Evolutionary conservation across 2,329 filamentous ascomycete species (phyloP).

Genomic region (Exophiala xenobiotica): DNA sequence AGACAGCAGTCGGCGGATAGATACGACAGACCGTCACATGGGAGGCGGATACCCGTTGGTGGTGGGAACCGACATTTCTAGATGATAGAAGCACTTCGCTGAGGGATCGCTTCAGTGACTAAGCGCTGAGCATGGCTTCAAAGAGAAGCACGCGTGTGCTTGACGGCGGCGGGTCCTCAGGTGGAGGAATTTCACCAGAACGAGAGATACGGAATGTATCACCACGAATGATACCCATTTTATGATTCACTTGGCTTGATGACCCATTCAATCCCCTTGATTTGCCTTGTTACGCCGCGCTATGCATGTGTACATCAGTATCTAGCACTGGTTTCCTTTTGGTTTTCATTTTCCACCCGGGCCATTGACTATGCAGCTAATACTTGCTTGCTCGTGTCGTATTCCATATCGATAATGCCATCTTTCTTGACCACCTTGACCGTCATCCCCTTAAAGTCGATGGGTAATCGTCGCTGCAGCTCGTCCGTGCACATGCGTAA

Average conservation of each 20-base stretch:
- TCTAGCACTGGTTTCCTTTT: neutral
- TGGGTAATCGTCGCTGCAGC: slow-evolving; percentile 91
- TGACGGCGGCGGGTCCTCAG: no score
- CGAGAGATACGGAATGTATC: no score
- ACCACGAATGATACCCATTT: slow-evolving; percentile 6
- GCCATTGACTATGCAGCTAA: slow-evolving; percentile 41
- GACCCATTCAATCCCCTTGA: neutral
- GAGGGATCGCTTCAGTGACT: neutral
- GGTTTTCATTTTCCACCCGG: neutral
- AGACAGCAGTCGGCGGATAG: neutral
- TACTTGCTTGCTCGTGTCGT: slow-evolving; percentile 71
- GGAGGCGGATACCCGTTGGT: slow-evolving; percentile 7
- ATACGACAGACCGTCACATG: neutral
- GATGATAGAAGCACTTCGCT: neutral
- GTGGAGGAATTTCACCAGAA: no score
- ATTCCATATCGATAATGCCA: slow-evolving; percentile 80
- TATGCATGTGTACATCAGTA: slow-evolving; percentile 20
- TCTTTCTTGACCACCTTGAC: slow-evolving; percentile 97
- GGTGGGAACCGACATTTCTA: neutral
- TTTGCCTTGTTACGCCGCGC: slow-evolving; percentile 15
- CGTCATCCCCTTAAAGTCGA: slow-evolving; percentile 95
- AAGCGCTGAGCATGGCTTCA: neutral
- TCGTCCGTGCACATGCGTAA: slow-evolving; percentile 94
- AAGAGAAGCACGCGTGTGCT: neutral
- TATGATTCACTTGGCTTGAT: no score